Percentiles rank a stretch among this genome's conserved stretches.
These are phyloP conservation scores for Wallacemonas collosoma DNA, from an alignment of 208 protist species.

Conservation along the genomic window DNA sequence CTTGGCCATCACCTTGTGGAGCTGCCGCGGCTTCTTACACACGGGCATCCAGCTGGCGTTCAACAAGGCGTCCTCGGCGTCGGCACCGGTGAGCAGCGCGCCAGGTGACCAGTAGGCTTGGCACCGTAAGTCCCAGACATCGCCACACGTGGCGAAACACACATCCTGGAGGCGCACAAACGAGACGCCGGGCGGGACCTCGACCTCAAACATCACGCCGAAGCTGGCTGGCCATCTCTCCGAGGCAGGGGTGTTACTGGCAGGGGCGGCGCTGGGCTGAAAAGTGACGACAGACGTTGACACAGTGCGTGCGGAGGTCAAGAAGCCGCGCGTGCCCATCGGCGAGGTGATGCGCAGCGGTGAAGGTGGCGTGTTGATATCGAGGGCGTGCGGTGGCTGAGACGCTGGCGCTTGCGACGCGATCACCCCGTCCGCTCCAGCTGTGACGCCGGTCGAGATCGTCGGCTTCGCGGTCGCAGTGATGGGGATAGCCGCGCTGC, in stretches of 20 bases:
- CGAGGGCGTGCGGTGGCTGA: neutral
- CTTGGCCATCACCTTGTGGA: constrained; percentile 16
- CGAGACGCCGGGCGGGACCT: constrained; percentile 7
- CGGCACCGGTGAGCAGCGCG: constrained; percentile 10
- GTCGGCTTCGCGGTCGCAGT: neutral
- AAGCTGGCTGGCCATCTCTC: constrained; percentile 9
- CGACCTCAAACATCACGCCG: constrained; percentile 14
- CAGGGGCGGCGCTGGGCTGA: neutral
- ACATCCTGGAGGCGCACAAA: constrained; percentile 13
- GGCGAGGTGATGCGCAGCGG: constrained; percentile 11
- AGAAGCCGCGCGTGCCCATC: constrained; percentile 17
- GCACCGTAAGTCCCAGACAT: constrained; percentile 6
- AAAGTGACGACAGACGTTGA: neutral
- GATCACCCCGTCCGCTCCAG: neutral
- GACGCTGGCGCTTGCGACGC: constrained; percentile 9
- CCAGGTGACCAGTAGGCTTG: constrained; percentile 11
- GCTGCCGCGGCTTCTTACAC: constrained; percentile 16
- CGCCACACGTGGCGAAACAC: constrained; percentile 11
- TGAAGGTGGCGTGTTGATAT: constrained; percentile 5
- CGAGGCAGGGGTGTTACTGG: no score
- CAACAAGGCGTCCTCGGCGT: neutral
- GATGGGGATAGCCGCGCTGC: constrained; percentile 2
- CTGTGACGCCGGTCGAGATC: neutral
- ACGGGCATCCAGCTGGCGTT: constrained; percentile 6
- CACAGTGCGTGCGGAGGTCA: constrained; percentile 8